These are phyloP conservation scores for Solanum hybrid DNA, from an alignment of 305 asterid species.

Conservation along the genomic window DNA sequence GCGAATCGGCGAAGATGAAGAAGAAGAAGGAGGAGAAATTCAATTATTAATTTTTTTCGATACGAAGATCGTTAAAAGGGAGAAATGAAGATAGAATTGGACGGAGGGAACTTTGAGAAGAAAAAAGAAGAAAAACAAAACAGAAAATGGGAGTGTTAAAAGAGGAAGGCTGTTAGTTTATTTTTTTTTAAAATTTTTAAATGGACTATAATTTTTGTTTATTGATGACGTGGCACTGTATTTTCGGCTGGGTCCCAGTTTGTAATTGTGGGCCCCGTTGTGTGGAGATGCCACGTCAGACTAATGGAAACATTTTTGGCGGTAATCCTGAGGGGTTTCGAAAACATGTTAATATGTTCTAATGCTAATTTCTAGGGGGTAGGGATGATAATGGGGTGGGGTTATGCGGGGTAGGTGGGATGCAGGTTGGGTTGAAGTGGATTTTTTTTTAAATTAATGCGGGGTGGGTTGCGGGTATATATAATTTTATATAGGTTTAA, in stretches of 20 bases:
- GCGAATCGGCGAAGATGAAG: slow-evolving; percentile 4
- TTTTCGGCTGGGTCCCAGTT: background rate
- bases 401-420: too few relatives aligned
- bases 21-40: background rate
- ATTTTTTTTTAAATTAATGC: too few relatives aligned
- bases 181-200: background rate
- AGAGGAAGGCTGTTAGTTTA: background rate
- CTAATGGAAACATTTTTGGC: background rate
- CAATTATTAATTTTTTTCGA: background rate
- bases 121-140: background rate
- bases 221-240: background rate
- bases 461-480: too few relatives aligned
- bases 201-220: background rate
- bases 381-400: too few relatives aligned
- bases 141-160: background rate
- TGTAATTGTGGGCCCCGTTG: background rate
- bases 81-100: background rate
- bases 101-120: background rate
- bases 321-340: background rate
- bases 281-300: background rate
- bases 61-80: background rate
- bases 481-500: too few relatives aligned
- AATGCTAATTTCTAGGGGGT: too few relatives aligned
- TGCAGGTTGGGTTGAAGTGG: too few relatives aligned
- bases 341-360: too few relatives aligned